Percentiles rank a stretch among this genome's conserved stretches.
Evolutionary conservation across 2,329 filamentous ascomycete species (phyloP).

Genomic region (Pestalotiopsis sp.): DNA sequence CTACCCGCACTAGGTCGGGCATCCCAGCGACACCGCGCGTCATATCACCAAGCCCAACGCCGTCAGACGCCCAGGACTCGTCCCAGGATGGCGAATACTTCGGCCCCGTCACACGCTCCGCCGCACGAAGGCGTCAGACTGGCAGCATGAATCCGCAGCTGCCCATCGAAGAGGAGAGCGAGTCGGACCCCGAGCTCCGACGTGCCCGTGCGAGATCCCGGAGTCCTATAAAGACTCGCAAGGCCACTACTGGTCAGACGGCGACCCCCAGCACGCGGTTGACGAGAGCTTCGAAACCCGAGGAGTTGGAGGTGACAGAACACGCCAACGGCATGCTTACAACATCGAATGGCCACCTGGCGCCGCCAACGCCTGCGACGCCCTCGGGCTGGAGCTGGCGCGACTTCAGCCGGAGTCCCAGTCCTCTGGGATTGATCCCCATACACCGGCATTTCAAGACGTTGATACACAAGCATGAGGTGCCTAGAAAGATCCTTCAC

Average conservation of each 20-base stretch:
- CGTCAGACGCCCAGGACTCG: slow-evolving; percentile 53
- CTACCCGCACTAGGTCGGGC: slow-evolving; percentile 48
- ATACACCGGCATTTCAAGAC: slow-evolving; percentile 90
- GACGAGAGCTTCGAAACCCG: slow-evolving; percentile 7
- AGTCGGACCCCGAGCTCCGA: slow-evolving; percentile 52
- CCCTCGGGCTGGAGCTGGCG: slow-evolving; percentile 76
- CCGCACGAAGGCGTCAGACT: slow-evolving; percentile 58
- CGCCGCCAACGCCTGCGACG: slow-evolving; percentile 59
- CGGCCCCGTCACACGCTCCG: slow-evolving; percentile 76
- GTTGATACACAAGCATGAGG: slow-evolving; percentile 95
- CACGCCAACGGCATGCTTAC: slow-evolving; percentile 20
- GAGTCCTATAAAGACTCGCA: slow-evolving; percentile 60
- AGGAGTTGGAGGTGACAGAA: slow-evolving; percentile 25
- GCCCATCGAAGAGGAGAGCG: slow-evolving; percentile 53
- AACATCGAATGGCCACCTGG: slow-evolving; percentile 66
- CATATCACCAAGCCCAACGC: slow-evolving; percentile 83
- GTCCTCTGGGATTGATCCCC: slow-evolving; percentile 89
- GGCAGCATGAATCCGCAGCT: slow-evolving; percentile 45
- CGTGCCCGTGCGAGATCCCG: slow-evolving; percentile 71
- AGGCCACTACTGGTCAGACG: slow-evolving; percentile 54
- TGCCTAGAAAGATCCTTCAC: slow-evolving; percentile 89
- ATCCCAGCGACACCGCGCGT: slow-evolving; percentile 82
- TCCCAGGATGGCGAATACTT: slow-evolving; percentile 62
- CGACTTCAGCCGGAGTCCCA: slow-evolving; percentile 87
- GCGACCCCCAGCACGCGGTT: slow-evolving; percentile 39